A percentile compares a stretch with the other conserved stretches of the same genome.
Evolutionary conservation across 2,329 filamentous ascomycete species (phyloP).

Genomic region (Verticillium longisporum): DNA sequence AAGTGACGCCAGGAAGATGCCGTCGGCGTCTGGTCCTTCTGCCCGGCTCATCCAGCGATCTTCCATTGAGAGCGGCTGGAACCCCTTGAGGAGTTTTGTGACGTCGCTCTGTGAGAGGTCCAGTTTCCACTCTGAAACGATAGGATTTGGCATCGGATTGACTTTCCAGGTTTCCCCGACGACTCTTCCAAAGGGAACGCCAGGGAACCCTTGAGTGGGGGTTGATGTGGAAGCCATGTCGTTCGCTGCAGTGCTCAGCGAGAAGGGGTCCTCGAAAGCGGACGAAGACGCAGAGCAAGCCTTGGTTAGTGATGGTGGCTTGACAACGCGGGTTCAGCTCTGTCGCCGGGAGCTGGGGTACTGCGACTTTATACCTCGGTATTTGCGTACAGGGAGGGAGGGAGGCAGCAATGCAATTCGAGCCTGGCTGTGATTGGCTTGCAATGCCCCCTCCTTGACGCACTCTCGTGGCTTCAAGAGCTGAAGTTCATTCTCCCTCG

Average conservation of each 20-base stretch:
- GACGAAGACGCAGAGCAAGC: too few relatives aligned
- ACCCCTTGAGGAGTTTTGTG: constrained; percentile 2
- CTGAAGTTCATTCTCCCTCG: too few relatives aligned
- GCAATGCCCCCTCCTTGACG: too few relatives aligned
- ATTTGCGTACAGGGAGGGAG: too few relatives aligned
- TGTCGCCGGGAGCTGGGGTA: too few relatives aligned
- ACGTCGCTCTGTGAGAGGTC: neutral
- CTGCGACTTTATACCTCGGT: too few relatives aligned
- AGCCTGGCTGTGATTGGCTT: too few relatives aligned
- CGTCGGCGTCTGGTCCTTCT: constrained; percentile 1
- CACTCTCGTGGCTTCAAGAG: too few relatives aligned
- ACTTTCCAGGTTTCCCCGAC: neutral
- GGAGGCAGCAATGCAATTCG: too few relatives aligned
- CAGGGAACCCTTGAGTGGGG: neutral
- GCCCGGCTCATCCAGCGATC: constrained; percentile 6
- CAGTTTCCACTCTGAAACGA: neutral
- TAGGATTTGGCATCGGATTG: neutral
- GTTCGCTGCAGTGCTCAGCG: neutral
- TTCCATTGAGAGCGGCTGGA: constrained; percentile 4
- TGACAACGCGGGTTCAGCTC: too few relatives aligned
- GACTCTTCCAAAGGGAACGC: neutral
- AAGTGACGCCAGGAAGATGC: neutral
- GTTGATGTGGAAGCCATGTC: neutral
- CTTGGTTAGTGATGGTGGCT: too few relatives aligned
- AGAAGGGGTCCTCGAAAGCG: too few relatives aligned